A percentile compares a stretch with the other conserved stretches of the same genome.
phyloP scores from a whole-genome alignment of 805 yeast species.

The Pichia californica region DNA sequence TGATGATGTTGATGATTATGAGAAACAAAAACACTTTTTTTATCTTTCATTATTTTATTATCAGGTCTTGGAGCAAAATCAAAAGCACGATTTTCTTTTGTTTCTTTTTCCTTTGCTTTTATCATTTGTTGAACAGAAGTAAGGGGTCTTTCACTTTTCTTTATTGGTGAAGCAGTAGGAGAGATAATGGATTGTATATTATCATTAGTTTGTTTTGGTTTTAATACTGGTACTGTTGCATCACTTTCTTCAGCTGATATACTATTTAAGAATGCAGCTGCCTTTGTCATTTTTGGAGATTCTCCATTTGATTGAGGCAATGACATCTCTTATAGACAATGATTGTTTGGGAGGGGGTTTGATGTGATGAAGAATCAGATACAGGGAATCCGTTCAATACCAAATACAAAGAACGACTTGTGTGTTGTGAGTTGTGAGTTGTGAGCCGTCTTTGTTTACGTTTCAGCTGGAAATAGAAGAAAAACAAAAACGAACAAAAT shows the following conservation, averaged over 20 bases:
- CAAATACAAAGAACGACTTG: too few species aligned
- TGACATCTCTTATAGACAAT: too few species aligned
- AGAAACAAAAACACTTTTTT: conserved; percentile 6
- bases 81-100: conserved; percentile 22
- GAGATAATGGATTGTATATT: background rate
- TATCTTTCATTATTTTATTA: conserved; percentile 1
- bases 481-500: too few species aligned
- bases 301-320: too few species aligned
- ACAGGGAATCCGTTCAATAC: too few species aligned
- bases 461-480: too few species aligned
- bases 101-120: conserved; percentile 28
- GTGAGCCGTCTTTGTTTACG: too few species aligned
- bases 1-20: conserved; percentile 8
- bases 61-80: conserved; percentile 23
- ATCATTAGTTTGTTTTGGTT: background rate
- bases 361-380: too few species aligned
- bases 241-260: conserved; percentile 2
- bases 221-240: background rate
- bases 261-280: conserved; percentile 5
- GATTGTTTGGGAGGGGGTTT: too few species aligned
- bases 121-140: conserved; percentile 31
- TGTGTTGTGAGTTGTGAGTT: too few species aligned
- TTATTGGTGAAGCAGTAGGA: conserved; percentile 6
- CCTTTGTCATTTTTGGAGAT: conserved; percentile 3
- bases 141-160: conserved; percentile 7